Evolutionary conservation across 331 rosid species (phyloP).

Genomic region (Pyrus hybrid): DNA sequence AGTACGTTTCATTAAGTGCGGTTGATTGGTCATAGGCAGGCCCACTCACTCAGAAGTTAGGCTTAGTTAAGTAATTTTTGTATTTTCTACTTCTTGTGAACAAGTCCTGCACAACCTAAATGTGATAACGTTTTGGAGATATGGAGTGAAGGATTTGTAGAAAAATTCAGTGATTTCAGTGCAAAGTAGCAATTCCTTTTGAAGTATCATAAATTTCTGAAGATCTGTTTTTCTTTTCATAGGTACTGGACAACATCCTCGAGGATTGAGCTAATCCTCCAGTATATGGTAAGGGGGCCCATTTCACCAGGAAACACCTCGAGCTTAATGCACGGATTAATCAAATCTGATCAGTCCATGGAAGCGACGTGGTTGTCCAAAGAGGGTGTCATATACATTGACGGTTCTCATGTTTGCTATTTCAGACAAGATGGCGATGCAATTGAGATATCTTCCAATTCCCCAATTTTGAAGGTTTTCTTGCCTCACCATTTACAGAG

Average conservation of each 20-base stretch:
- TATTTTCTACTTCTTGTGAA: not conserved
- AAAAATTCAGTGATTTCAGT: not conserved
- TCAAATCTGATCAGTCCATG: conserved; percentile 41
- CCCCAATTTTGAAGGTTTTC: conserved; percentile 64
- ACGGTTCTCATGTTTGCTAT: conserved; percentile 63
- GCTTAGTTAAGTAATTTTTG: not conserved
- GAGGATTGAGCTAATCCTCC: conserved; percentile 50
- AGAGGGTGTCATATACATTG: conserved; percentile 59
- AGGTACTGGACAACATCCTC: conserved; percentile 67
- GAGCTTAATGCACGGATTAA: conserved; percentile 50
- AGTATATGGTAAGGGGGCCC: conserved; percentile 93
- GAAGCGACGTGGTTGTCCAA: conserved; percentile 46
- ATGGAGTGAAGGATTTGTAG: not conserved
- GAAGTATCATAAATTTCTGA: not conserved
- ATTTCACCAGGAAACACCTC: conserved; percentile 37
- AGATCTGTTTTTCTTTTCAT: conserved; percentile 1
- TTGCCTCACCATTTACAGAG: conserved; percentile 36
- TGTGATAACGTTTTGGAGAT: not conserved
- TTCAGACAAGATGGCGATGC: conserved; percentile 50
- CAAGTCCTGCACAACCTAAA: not conserved
- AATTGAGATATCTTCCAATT: conserved; percentile 57
- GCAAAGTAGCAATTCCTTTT: not conserved
- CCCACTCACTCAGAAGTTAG: too few relatives aligned
- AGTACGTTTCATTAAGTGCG: too few relatives aligned
- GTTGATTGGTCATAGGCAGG: too few relatives aligned